Conservation (phyloP, 164 flowering plant genomes). For the Magnolia sinica region DNA sequence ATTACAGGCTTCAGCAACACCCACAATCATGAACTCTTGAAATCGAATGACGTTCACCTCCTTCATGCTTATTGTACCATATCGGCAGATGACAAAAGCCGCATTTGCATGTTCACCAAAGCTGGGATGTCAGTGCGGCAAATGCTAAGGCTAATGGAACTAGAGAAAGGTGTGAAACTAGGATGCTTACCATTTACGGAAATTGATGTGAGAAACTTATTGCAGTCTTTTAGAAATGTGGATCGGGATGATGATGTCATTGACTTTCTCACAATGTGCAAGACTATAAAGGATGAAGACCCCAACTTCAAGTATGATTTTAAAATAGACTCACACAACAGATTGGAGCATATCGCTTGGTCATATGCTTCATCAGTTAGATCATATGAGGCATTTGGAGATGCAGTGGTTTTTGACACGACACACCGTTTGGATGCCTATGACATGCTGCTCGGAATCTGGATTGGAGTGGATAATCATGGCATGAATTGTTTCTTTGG, state of each 20-base stretch:
- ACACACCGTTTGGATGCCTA: conserved; percentile 67
- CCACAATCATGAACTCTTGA: conserved; percentile 79
- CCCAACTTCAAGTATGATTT: conserved; percentile 64
- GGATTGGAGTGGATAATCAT: conserved; percentile 83
- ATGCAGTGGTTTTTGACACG: conserved; percentile 71
- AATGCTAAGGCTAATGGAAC: conserved; percentile 76
- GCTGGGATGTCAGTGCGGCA: conserved; percentile 83
- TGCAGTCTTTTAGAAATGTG: conserved; percentile 67
- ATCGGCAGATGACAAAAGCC: conserved; percentile 69
- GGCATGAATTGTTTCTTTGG: conserved; percentile 69
- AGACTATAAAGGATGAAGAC: conserved; percentile 59
- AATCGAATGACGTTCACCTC: conserved; percentile 47
- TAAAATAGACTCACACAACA: conserved; percentile 59
- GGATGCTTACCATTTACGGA: conserved; percentile 78
- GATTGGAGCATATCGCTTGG: conserved; percentile 80
- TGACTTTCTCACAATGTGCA: conserved; percentile 74
- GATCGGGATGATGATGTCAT: conserved; percentile 63
- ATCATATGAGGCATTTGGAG: conserved; percentile 64
- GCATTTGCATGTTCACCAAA: conserved; percentile 79
- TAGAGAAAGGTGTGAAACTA: conserved; percentile 72
- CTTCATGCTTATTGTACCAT: conserved; percentile 65
- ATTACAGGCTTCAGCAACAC: conserved; percentile 68
- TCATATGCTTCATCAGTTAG: conserved; percentile 58
- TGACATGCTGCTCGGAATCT: conserved; percentile 73
- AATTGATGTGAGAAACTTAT: conserved; percentile 68